phyloP scores from a whole-genome alignment of 495 filamentous ascomycete genomes.

The Astrothelium macrocarpum region DNA sequence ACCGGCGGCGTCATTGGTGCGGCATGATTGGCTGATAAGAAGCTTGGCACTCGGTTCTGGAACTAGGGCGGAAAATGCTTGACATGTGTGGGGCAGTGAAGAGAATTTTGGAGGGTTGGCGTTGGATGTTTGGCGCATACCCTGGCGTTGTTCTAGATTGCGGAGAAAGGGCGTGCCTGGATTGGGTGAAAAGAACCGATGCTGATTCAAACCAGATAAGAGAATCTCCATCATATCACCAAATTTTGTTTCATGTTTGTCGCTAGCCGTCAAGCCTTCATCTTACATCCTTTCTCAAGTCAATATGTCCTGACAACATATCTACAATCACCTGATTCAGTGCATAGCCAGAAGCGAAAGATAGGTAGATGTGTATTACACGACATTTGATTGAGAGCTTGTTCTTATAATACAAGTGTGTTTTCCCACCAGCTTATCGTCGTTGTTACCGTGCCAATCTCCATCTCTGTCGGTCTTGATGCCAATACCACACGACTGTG shows the following conservation, averaged over 20 bases:
- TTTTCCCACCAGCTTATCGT: background rate
- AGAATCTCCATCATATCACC: background rate
- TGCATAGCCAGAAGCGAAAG: no score
- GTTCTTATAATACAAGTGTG: background rate
- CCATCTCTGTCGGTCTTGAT: background rate
- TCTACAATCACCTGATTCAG: no score
- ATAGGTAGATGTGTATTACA: background rate
- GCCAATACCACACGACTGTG: no score
- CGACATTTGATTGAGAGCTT: background rate
- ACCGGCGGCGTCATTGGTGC: background rate
- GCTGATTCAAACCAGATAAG: background rate
- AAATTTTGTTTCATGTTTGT: background rate
- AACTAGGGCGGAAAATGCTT: no score
- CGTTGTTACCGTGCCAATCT: background rate
- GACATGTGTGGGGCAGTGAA: no score
- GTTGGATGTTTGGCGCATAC: background rate
- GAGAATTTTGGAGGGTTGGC: background rate
- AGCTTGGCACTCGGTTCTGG: background rate
- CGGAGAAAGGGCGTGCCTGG: background rate
- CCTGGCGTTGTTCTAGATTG: background rate
- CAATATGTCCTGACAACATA: no score
- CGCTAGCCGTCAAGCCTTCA: no score
- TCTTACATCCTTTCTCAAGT: no score
- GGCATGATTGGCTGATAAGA: slow-evolving; percentile 4
- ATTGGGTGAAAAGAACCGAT: background rate